Base-by-base conservation (phyloP, 441 rosid species). In the Pelargonium citronellum region DNA sequence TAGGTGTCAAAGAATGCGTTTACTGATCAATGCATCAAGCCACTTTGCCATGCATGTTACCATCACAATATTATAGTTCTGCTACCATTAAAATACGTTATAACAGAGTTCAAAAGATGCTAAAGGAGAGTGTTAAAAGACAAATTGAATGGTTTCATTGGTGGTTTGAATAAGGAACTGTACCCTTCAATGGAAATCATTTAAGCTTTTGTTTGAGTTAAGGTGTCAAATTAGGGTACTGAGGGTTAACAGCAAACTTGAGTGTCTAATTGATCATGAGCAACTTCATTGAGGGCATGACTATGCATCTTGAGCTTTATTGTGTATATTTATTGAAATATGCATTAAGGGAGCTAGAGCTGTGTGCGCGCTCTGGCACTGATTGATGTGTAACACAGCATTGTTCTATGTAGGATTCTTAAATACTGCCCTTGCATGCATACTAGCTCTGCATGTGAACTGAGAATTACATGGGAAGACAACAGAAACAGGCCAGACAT, bases 251-350 rank as follows among this genome's bases (percentile, higher is more conserved):
- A 55, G 5, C 55, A 47, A 11, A 12, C 5, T 13, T 10, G 16
- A 47, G 55, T 47, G 55, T 47, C 3, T 49, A 49, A 49, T 49
- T 15, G 55, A 49, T 49, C 55, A 49, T 49, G 55, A 49, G 55
- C n/a, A 49, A 49, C 13, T 49, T 10, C 16, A 49, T 4, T 49
- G 55, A 12, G 55, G 55, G 17, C 15, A 12, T 49, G n/a, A 49
- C 10, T 13, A 49, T 49, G 55, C 55, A 49, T 15, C 55, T 15
- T 15, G n/a, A 4, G 15, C 55, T 10, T 49, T 49, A 37, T 37
- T 13, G 55, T 49, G 13, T 15, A 13, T 49, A 49, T 13, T 10
- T 49, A 0, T 47, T 47, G 15, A 47, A 47, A 47, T 13, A 47
- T 47, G 55, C n/a, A 10, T 7, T 47, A n/a, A n/a, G 16, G 17